These are phyloP conservation scores for Macrophomina phaseolina DNA, from an alignment of 2,329 filamentous ascomycete genomes.

Conservation along the genomic window DNA sequence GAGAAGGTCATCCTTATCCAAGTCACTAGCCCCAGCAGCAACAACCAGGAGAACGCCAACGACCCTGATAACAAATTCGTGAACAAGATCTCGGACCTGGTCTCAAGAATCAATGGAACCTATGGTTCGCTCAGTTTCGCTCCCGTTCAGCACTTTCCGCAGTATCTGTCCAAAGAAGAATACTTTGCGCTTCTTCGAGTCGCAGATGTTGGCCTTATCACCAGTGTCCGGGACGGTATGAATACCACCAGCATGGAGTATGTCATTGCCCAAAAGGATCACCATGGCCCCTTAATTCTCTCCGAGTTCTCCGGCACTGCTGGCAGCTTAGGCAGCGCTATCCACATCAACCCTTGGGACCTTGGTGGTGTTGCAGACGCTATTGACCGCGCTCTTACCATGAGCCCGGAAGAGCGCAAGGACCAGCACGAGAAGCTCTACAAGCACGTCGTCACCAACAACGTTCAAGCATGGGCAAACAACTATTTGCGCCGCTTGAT, in stretches of 20 bases:
- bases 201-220: conserved; percentile 91
- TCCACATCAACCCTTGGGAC: conserved; percentile 98
- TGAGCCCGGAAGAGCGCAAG: conserved; percentile 69
- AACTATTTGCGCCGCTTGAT: conserved; percentile 80
- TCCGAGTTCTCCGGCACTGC: conserved; percentile 97
- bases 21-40: conserved; percentile 85
- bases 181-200: conserved; percentile 93
- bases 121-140: conserved; percentile 89
- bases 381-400: conserved; percentile 80
- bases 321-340: conserved; percentile 80
- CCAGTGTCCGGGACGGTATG: conserved; percentile 95
- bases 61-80: conserved; percentile 80
- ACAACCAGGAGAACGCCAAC: conserved; percentile 76
- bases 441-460: conserved; percentile 82
- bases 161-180: conserved; percentile 87
- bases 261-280: conserved; percentile 87
- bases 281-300: conserved; percentile 85
- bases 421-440: conserved; percentile 78
- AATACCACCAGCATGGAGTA: conserved; percentile 97
- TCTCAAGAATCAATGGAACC: conserved; percentile 87
- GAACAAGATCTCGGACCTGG: conserved; percentile 87
- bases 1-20: conserved; percentile 93
- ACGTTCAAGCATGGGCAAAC: conserved; percentile 83
- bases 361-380: conserved; percentile 80
- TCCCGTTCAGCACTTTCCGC: conserved; percentile 92